Conservation (phyloP, 73 alveolate species). For the Breviolum minutum region DNA sequence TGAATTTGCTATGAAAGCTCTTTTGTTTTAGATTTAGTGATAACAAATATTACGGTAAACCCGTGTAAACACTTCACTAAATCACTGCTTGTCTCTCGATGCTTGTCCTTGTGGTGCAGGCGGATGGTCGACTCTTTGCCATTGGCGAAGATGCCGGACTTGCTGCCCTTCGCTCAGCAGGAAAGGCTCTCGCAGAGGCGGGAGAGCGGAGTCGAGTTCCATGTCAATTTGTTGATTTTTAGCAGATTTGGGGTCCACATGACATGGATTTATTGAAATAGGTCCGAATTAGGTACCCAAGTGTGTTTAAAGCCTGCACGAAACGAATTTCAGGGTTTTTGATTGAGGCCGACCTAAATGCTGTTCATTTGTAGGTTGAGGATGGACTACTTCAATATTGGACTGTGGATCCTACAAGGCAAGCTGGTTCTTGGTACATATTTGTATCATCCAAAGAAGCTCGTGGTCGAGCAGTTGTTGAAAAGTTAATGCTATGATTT, state of each 20-base stretch:
- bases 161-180: constrained; percentile 49
- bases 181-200: constrained; percentile 29
- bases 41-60: background rate
- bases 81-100: background rate
- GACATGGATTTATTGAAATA: too few relatives aligned
- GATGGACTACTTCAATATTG: constrained; percentile 31
- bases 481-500: background rate
- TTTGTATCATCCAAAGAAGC: too few relatives aligned
- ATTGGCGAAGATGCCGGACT: constrained; percentile 52
- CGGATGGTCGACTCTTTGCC: constrained; percentile 62
- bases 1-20: too few relatives aligned
- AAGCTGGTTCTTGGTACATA: background rate
- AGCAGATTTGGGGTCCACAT: too few relatives aligned
- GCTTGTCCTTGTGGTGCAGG: background rate
- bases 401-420: constrained; percentile 46
- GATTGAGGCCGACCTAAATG: too few relatives aligned
- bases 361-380: background rate
- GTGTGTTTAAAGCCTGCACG: too few relatives aligned
- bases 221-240: too few relatives aligned
- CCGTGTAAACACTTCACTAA: background rate
- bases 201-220: background rate
- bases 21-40: too few relatives aligned
- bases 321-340: too few relatives aligned
- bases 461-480: too few relatives aligned
- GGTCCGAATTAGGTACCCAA: too few relatives aligned